Conservation (phyloP, 1,284 basidiomycete genomes). For the Cutaneotrichosporon sp. region DNA sequence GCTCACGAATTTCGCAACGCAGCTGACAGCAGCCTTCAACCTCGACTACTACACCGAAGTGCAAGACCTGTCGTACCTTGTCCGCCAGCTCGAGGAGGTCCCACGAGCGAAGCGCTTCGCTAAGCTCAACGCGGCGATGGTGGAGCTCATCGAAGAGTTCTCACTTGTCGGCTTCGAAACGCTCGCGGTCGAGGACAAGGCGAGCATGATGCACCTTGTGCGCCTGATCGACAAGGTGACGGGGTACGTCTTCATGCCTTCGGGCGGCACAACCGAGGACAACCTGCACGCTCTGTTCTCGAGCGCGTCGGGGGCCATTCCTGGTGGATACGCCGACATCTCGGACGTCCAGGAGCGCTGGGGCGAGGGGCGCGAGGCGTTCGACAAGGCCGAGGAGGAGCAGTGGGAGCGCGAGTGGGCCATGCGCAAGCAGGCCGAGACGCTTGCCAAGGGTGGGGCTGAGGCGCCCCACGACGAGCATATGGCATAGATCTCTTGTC, state of each 20-base stretch:
- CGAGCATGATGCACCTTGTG: slow-evolving; percentile 85
- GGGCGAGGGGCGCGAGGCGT: slow-evolving; percentile 74
- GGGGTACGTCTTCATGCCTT: slow-evolving; percentile 79
- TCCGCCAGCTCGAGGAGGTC: slow-evolving; percentile 66
- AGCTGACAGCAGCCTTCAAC: slow-evolving; percentile 73
- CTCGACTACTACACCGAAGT: slow-evolving; percentile 98
- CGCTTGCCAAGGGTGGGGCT: slow-evolving; percentile 1
- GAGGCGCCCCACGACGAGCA: background rate
- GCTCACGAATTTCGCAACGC: slow-evolving; percentile 24
- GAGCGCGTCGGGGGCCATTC: slow-evolving; percentile 63
- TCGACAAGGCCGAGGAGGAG: slow-evolving; percentile 71
- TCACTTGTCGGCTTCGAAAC: slow-evolving; percentile 96
- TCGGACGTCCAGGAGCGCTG: slow-evolving; percentile 86
- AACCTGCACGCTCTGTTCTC: slow-evolving; percentile 69
- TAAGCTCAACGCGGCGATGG: slow-evolving; percentile 83
- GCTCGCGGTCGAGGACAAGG: slow-evolving; percentile 92
- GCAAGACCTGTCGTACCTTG: slow-evolving; percentile 88
- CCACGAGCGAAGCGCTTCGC: slow-evolving; percentile 67
- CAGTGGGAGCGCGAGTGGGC: slow-evolving; percentile 54
- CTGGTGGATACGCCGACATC: slow-evolving; percentile 61
- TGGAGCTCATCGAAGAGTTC: slow-evolving; percentile 90
- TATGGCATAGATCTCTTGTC: slow-evolving; percentile 3
- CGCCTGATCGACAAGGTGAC: slow-evolving; percentile 82
- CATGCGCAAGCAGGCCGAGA: slow-evolving; percentile 24
- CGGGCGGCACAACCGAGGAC: slow-evolving; percentile 57